These are phyloP conservation scores for Aspergillus vadensis DNA, from an alignment of 2,329 filamentous ascomycete genomes.

Conservation along the genomic window DNA sequence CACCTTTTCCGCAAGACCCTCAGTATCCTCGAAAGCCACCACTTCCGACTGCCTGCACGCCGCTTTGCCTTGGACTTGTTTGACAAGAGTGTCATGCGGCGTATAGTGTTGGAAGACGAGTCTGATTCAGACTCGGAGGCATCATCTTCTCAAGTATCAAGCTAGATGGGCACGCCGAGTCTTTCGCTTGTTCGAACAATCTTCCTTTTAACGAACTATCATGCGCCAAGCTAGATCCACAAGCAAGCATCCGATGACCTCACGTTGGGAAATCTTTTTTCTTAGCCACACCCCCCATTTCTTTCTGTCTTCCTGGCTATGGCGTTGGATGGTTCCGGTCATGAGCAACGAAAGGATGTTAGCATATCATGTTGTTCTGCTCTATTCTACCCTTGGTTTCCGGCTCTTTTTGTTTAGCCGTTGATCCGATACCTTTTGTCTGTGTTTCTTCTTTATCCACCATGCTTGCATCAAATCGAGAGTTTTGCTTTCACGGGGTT, in stretches of 20 bases:
- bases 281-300: not conserved
- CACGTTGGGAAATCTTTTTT: not conserved
- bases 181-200: not conserved
- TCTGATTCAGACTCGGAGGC: constrained; percentile 41
- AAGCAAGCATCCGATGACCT: not conserved
- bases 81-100: constrained; percentile 82
- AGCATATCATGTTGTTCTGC: constrained; percentile 16
- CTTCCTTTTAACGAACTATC: constrained; percentile 1
- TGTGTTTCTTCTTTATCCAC: not conserved
- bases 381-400: constrained; percentile 6
- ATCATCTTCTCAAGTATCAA: constrained; percentile 31
- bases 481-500: not conserved
- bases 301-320: constrained; percentile 8
- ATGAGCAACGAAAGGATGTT: constrained; percentile 22
- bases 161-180: constrained; percentile 7
- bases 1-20: constrained; percentile 83
- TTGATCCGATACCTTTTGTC: not conserved
- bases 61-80: constrained; percentile 93
- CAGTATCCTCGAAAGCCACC: constrained; percentile 80
- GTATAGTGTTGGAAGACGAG: constrained; percentile 79
- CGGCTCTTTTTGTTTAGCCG: not conserved
- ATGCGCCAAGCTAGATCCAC: not conserved
- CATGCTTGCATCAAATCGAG: not conserved
- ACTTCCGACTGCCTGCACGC: constrained; percentile 82
- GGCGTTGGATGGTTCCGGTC: constrained; percentile 18